Evolutionary conservation across 768 basidiomycete genomes (phyloP).

Genomic region (Butyriboletus loyo): DNA sequence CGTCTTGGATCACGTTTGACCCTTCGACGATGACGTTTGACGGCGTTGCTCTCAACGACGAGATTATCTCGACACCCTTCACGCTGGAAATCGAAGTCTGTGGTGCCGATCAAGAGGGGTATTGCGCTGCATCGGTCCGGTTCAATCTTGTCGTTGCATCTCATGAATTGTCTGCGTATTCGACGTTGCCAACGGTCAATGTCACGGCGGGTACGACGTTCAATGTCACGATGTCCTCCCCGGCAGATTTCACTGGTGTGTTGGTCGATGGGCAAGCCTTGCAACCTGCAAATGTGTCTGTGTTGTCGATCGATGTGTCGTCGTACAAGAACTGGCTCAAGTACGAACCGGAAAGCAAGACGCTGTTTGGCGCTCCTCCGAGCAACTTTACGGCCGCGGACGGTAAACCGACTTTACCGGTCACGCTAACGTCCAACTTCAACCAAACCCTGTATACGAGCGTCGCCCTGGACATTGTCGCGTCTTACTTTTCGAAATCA

Average conservation of each 20-base stretch:
- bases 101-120: slow-evolving; percentile 73
- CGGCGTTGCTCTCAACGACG: slow-evolving; percentile 64
- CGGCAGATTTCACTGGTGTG: slow-evolving; percentile 60
- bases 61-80: slow-evolving; percentile 37
- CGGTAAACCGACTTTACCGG: slow-evolving; percentile 46
- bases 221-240: slow-evolving; percentile 49
- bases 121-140: slow-evolving; percentile 52
- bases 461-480: slow-evolving; percentile 62
- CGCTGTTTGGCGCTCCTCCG: slow-evolving; percentile 66
- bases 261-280: slow-evolving; percentile 59
- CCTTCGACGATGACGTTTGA: slow-evolving; percentile 65
- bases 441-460: slow-evolving; percentile 66
- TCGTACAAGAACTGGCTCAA: slow-evolving; percentile 53
- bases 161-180: slow-evolving; percentile 58
- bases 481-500: slow-evolving; percentile 67
- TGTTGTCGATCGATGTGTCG: slow-evolving; percentile 58
- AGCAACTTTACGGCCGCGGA: slow-evolving; percentile 35
- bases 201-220: slow-evolving; percentile 57
- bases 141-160: slow-evolving; percentile 68
- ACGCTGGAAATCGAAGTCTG: slow-evolving; percentile 54
- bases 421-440: slow-evolving; percentile 58
- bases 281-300: slow-evolving; percentile 54
- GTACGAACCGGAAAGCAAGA: slow-evolving; percentile 54
- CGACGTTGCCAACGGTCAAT: slow-evolving; percentile 64
- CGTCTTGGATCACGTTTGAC: slow-evolving; percentile 75